Percentiles rank a stretch among this genome's conserved stretches.
phyloP scores from a whole-genome alignment of 106 monocot species.

The Iris macrosiphon region DNA sequence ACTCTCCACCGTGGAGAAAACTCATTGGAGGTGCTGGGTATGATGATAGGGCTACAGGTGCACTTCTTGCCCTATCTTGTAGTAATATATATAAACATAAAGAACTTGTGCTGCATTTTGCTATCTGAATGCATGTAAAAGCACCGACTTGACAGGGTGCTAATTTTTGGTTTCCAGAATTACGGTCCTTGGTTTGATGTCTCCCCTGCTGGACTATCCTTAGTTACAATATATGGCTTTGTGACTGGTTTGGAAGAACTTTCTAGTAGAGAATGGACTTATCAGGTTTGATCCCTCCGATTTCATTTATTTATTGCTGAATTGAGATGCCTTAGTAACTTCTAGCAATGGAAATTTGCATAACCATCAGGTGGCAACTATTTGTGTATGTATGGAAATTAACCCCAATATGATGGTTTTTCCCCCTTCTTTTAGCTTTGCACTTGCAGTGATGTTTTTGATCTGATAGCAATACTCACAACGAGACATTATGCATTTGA shows the following conservation, averaged over 20 bases:
- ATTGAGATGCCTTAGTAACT: neutral
- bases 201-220: conserved; percentile 12
- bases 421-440: too few relatives aligned
- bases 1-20: conserved; percentile 19
- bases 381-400: too few relatives aligned
- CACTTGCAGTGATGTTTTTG: too few relatives aligned
- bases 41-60: conserved; percentile 31
- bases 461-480: too few relatives aligned
- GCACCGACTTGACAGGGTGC: neutral
- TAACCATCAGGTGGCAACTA: neutral
- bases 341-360: neutral
- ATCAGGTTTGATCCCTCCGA: conserved; percentile 12
- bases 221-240: conserved; percentile 6
- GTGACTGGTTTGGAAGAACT: neutral
- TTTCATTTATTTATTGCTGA: neutral
- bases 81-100: too few relatives aligned
- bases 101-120: neutral
- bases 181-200: conserved; percentile 33
- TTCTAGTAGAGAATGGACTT: conserved; percentile 21
- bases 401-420: too few relatives aligned
- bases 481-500: too few relatives aligned
- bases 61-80: neutral
- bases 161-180: conserved; percentile 11
- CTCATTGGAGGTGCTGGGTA: conserved; percentile 22
- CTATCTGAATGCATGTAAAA: neutral